Base-by-base conservation (phyloP, 768 basidiomycete genomes). In the Naganishia friedmannii region DNA sequence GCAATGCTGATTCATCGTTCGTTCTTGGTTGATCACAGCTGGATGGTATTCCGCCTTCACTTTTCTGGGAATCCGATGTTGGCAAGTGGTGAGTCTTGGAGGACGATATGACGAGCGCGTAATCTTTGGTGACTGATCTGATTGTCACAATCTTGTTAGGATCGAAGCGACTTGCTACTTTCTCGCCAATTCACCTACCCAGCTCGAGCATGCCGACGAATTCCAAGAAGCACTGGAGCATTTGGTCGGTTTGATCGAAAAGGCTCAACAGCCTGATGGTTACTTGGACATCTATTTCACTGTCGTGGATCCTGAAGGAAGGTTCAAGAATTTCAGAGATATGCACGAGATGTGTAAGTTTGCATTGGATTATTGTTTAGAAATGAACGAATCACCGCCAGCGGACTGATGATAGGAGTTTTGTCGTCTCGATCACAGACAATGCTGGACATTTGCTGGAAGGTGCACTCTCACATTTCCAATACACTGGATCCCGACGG, bases 281-380 rank as follows among this genome's bases (percentile, higher is more conserved):
- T 76, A 76, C 32, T 53, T 76, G 45, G 70, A 72, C 54, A 72
- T 74, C 67, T 76, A 76, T 57, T 76, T 76, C 53, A 74, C 70
- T 4, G 72, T 74, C 17, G 75, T 74, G 1, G 75, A 76, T 51
- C 57, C 65, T 4, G 70, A 67, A 15, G 75, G 75, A 13, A 34
- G 65, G 45, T 74, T 71, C 72, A 73, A 76, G 70, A 76, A 76
- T 46, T 53, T 76, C 28, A 28, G 75, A 31, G 75, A 76, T 66
- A 65, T 74, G 72, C 73, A 74, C 48, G 75, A 76, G 70, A 73
- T 74, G 72, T 76, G 75, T 76, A 56, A 71, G 75, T 67, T 3
- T 15, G 45, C 57, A n/a, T n/a, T n/a, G n/a, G n/a, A n/a, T n/a
- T n/a, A n/a, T n/a, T n/a, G n/a, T 48, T 4, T 3, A 19, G 15